Base-by-base conservation (phyloP, 441 rosid species). In the Brassica hybrid region DNA sequence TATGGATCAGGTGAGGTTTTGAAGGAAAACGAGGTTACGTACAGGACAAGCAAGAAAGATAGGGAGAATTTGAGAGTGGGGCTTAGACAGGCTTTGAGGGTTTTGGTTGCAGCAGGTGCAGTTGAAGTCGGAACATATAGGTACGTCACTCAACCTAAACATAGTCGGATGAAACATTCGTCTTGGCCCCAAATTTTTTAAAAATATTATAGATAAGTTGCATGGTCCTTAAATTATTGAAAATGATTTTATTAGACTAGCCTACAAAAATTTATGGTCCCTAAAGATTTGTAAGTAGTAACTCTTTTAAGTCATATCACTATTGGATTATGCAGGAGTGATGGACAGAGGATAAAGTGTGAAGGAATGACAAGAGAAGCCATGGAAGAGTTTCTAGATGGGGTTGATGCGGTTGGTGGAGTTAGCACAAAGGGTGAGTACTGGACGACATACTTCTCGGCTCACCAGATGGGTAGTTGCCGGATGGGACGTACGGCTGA, bases 391-490 rank as follows among this genome's bases (percentile, higher is more conserved):
- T 88, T 90, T 60, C 43, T 90, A 59, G 91, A 85, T 21, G 72
- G 80, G 9, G 82, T 91, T 16, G 71, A 76, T 0, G 81, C 62
- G 5, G 76, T 69, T 4, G 90, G 86, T 27, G 93, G 93, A 0
- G 71, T 85, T 3, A 19, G 50, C 58, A 79, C 89, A 0, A 77
- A 60, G 18, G 77, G 77, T 0, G 86, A 90, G 72, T 14, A 83
- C 23, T 89, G 91, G 89, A 67, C 76, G 18, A 5, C 73, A 6
- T 76, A 79, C 74, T 64, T 69, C 78, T 84, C 98, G 0, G 97
- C 98, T 1, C 95, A 91, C 76, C 98, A 89, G 72, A 89, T 93
- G 93, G 85, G 97, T 3, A 89, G 97, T 69, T 86, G 97, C 54
- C 84, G 89, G 78, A 90, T 90, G 93, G 97, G 95, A 60, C 74